phyloP scores from a whole-genome alignment of 2,329 filamentous ascomycete genomes.

The Beauveria medogensis region DNA sequence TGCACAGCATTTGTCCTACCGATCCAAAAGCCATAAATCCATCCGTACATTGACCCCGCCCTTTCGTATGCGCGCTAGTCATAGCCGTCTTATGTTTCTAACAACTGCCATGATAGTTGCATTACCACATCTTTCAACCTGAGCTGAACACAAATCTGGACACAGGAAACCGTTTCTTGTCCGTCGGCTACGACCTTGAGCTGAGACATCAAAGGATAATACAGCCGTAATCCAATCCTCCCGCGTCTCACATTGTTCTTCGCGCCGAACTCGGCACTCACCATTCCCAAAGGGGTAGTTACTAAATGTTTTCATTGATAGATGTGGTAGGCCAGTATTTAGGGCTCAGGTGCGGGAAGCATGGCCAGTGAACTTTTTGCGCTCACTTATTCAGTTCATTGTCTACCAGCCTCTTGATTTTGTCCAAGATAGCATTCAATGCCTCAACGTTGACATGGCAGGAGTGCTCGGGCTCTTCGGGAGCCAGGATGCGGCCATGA shows the following conservation, averaged over 20 bases:
- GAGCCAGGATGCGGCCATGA: background rate
- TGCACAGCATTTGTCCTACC: background rate
- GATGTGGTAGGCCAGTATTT: background rate
- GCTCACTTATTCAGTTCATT: background rate
- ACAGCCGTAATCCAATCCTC: background rate
- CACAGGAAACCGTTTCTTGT: background rate
- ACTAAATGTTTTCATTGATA: background rate
- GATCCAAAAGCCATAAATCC: background rate
- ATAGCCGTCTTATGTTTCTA: background rate
- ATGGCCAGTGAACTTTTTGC: background rate
- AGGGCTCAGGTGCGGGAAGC: background rate
- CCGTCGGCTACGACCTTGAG: background rate
- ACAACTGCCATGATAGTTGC: background rate
- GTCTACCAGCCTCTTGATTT: background rate
- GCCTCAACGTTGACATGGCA: background rate
- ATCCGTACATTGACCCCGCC: background rate
- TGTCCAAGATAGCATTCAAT: background rate
- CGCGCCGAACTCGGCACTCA: background rate
- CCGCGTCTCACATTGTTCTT: background rate
- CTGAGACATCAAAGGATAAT: background rate
- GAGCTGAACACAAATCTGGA: background rate
- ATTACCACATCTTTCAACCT: background rate
- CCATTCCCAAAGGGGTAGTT: background rate
- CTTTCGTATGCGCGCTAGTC: background rate
- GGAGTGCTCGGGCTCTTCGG: background rate